These are phyloP conservation scores for Inga oerstediana DNA, from an alignment of 306 rosid genomes.

Conservation along the genomic window DNA sequence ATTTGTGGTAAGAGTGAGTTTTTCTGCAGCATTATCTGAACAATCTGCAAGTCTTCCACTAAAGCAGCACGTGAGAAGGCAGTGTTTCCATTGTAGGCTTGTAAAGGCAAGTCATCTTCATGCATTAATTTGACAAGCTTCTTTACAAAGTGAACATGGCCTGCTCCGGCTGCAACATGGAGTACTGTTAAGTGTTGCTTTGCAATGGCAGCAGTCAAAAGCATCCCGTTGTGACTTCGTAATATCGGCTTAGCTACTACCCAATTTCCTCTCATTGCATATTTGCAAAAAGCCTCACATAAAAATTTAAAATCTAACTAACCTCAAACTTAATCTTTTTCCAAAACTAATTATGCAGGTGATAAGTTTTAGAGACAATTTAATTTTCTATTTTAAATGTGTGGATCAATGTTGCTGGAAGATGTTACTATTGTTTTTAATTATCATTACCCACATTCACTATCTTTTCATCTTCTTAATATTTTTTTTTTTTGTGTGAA, in stretches of 20 bases:
- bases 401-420: too few species aligned
- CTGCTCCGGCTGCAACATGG: slow-evolving; percentile 32
- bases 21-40: not conserved
- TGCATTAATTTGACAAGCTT: not conserved
- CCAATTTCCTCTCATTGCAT: not conserved
- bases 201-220: slow-evolving; percentile 24
- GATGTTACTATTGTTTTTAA: too few species aligned
- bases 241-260: not conserved
- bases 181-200: slow-evolving; percentile 21
- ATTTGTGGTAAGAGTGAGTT: not conserved
- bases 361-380: too few species aligned
- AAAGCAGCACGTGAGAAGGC: slow-evolving; percentile 39
- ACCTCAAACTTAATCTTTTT: too few species aligned
- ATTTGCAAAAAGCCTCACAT: not conserved
- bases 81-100: slow-evolving; percentile 30
- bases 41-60: slow-evolving; percentile 16
- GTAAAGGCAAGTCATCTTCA: not conserved
- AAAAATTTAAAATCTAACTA: not conserved
- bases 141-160: slow-evolving; percentile 4
- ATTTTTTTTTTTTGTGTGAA: too few species aligned
- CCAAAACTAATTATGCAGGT: too few species aligned
- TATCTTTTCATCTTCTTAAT: too few species aligned
- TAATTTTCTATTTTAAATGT: too few species aligned
- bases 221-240: not conserved
- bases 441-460: too few species aligned